A percentile compares a stretch with the other conserved stretches of the same genome.
phyloP scores from a whole-genome alignment of 768 basidiomycete species.

The Tulasnella sp. region DNA sequence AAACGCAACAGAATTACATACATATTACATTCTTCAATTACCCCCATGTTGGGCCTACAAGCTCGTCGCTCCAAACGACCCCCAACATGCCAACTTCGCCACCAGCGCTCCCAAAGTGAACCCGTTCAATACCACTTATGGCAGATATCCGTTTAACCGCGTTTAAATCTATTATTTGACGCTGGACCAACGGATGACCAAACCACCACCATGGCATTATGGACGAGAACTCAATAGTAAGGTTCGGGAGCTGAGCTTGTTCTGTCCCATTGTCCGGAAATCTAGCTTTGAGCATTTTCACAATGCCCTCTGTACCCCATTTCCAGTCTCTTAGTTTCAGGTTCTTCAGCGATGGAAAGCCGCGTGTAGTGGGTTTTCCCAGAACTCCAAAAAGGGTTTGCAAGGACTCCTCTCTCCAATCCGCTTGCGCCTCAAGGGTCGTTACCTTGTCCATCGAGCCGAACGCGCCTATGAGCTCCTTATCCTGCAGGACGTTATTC shows the following conservation, averaged over 20 bases:
- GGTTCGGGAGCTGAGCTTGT: not conserved
- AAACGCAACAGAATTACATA: too few relatives aligned
- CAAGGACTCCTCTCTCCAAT: not conserved
- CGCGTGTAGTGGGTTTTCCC: not conserved
- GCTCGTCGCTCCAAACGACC: not conserved
- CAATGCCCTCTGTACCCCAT: not conserved
- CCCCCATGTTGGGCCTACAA: not conserved
- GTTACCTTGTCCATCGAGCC: not conserved
- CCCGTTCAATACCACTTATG: not conserved
- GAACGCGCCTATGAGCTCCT: not conserved
- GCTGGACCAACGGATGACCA: not conserved
- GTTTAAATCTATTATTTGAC: not conserved
- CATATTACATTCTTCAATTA: not conserved
- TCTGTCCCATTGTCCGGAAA: not conserved
- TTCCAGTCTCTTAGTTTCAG: not conserved
- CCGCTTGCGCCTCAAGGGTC: not conserved
- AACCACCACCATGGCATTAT: not conserved
- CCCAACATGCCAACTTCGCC: not conserved
- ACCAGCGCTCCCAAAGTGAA: not conserved
- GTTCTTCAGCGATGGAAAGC: not conserved
- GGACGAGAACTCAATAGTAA: not conserved
- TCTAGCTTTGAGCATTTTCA: not conserved
- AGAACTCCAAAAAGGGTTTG: not conserved
- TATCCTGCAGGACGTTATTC: not conserved
- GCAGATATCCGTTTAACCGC: not conserved